These are phyloP conservation scores for Phragmites australis DNA, from an alignment of 176 grass and related monocot species.

Conservation along the genomic window DNA sequence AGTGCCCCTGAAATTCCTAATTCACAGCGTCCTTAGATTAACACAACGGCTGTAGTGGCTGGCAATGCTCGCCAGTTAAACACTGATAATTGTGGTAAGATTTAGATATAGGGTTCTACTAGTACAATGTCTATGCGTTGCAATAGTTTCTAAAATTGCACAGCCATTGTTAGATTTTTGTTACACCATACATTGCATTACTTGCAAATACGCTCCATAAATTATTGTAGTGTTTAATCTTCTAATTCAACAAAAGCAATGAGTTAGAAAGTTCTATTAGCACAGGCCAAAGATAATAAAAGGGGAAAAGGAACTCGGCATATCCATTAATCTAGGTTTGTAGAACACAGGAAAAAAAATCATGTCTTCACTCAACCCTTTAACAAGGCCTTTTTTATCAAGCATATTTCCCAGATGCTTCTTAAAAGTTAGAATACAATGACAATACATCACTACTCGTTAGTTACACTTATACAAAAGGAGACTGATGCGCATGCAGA, in stretches of 20 bases:
- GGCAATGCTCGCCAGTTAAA: no score
- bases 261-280: not conserved
- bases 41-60: no score
- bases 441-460: not conserved
- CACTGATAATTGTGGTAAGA: no score
- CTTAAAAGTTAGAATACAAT: constrained; percentile 16
- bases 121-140: no score
- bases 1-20: no score
- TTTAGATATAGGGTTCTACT: no score
- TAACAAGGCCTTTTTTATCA: not conserved
- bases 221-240: no score
- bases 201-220: no score
- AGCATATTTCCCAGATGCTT: not conserved
- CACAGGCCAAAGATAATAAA: not conserved
- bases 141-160: no score
- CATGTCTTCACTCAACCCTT: constrained; percentile 3
- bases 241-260: constrained; percentile 10
- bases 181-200: no score
- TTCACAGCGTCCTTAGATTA: no score
- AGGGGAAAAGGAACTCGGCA: not conserved
- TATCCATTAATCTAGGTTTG: not conserved
- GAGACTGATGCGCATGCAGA: not conserved
- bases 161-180: no score
- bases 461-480: constrained; percentile 5
- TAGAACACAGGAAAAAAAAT: not conserved